These are phyloP conservation scores for Gautieria morchelliformis DNA, from an alignment of 768 basidiomycete genomes.

Conservation along the genomic window DNA sequence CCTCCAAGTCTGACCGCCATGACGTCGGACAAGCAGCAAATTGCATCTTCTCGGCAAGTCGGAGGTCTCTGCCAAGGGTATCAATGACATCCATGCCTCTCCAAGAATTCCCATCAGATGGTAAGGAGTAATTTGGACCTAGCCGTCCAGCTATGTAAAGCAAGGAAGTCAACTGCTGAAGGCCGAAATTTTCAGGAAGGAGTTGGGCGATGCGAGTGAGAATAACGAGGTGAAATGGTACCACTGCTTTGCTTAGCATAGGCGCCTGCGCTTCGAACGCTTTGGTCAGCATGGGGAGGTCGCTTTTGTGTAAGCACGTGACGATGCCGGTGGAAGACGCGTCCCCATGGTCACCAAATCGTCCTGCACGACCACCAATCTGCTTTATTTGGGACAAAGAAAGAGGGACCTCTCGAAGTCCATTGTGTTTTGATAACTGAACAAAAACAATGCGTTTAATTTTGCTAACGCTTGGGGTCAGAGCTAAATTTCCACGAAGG, in stretches of 20 bases:
- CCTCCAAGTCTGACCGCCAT: constrained; percentile 33
- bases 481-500: background rate
- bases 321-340: constrained; percentile 50
- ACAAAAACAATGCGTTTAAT: constrained; percentile 84
- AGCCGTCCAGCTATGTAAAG: constrained; percentile 14
- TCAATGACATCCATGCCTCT: constrained; percentile 36
- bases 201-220: constrained; percentile 7
- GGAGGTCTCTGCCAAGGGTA: constrained; percentile 24
- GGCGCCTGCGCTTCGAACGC: constrained; percentile 45
- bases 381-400: constrained; percentile 80
- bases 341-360: constrained; percentile 58
- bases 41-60: constrained; percentile 33
- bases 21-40: constrained; percentile 45
- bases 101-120: constrained; percentile 25
- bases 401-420: constrained; percentile 34
- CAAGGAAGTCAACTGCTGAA: background rate
- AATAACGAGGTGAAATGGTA: constrained; percentile 22
- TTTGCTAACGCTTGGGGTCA: constrained; percentile 45
- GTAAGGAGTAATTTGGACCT: constrained; percentile 22
- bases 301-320: constrained; percentile 56
- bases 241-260: constrained; percentile 42
- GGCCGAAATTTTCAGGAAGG: constrained; percentile 1
- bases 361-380: constrained; percentile 89
- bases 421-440: constrained; percentile 56
- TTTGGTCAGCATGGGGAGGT: constrained; percentile 49